A percentile compares a stretch with the other conserved stretches of the same genome.
Conservation (phyloP, 805 yeast species). For the Saturnispora sanitii region DNA sequence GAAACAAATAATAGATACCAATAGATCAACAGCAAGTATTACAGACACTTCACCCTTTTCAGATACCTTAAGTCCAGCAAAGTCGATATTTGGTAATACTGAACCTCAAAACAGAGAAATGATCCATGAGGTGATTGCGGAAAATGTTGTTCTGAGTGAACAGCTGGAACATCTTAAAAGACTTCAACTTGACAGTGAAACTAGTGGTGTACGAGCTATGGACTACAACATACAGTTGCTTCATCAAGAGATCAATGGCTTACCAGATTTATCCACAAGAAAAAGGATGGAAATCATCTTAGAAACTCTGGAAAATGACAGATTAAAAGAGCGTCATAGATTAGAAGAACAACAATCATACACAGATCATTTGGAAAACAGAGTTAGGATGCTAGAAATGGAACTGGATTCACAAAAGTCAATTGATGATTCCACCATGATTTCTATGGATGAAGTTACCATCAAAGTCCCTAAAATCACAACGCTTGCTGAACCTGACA, state of each 20-base stretch:
- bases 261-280: background rate
- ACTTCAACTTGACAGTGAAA: constrained; percentile 31
- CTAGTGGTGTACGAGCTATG: background rate
- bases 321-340: constrained; percentile 6
- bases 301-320: background rate
- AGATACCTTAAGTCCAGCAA: background rate
- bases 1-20: constrained; percentile 11
- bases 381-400: constrained; percentile 9
- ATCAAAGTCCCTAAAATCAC: too few species aligned
- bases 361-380: constrained; percentile 11
- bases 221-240: background rate
- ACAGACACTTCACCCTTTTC: background rate
- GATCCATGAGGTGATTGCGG: constrained; percentile 38
- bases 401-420: constrained; percentile 7
- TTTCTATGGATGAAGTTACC: too few species aligned
- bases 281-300: background rate
- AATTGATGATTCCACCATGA: background rate
- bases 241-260: background rate
- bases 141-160: constrained; percentile 54
- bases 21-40: background rate
- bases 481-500: too few species aligned
- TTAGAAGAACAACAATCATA: constrained; percentile 10
- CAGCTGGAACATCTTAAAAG: constrained; percentile 61
- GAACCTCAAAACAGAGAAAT: constrained; percentile 13
- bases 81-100: background rate